Evolutionary conservation across 495 filamentous ascomycete genomes (phyloP).

Genomic region (Wilcoxina mikolae): DNA sequence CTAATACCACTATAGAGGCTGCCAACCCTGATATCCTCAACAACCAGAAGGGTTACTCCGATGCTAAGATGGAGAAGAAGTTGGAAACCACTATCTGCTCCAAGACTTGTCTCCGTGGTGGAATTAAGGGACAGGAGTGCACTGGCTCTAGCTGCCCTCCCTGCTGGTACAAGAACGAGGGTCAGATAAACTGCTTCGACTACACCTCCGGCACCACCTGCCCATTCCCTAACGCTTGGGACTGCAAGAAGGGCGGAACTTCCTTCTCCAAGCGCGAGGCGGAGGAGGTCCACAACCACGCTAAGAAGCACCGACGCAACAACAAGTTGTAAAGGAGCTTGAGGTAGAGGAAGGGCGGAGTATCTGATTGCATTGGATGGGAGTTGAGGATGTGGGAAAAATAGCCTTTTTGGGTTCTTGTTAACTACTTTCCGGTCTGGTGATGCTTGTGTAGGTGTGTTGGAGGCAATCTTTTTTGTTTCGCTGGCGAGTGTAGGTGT

Average conservation of each 20-base stretch:
- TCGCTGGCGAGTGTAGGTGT: background rate
- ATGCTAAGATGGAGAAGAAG: background rate
- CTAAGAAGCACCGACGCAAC: slow-evolving; percentile 1
- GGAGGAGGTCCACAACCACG: background rate
- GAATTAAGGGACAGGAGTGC: slow-evolving; percentile 16
- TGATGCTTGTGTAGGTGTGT: background rate
- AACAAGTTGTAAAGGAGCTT: background rate
- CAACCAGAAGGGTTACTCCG: background rate
- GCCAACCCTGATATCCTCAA: background rate
- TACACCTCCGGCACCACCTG: slow-evolving; percentile 15
- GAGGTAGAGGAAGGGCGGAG: background rate
- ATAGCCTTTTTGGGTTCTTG: background rate
- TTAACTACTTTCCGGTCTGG: background rate
- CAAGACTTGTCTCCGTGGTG: slow-evolving; percentile 16
- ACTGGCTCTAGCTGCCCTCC: slow-evolving; percentile 19
- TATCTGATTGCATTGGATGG: background rate
- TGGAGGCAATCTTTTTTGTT: background rate
- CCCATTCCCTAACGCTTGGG: slow-evolving; percentile 23
- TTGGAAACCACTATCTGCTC: slow-evolving; percentile 5
- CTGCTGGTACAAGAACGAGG: slow-evolving; percentile 22
- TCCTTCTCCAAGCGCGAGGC: background rate
- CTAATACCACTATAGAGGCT: background rate
- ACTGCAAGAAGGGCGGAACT: slow-evolving; percentile 15
- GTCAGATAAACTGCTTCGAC: slow-evolving; percentile 19
- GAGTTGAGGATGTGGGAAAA: background rate